A percentile compares a stretch with the other conserved stretches of the same genome.
phyloP scores from a whole-genome alignment of 2,329 filamentous ascomycete species.

The Alternaria metachromatica region DNA sequence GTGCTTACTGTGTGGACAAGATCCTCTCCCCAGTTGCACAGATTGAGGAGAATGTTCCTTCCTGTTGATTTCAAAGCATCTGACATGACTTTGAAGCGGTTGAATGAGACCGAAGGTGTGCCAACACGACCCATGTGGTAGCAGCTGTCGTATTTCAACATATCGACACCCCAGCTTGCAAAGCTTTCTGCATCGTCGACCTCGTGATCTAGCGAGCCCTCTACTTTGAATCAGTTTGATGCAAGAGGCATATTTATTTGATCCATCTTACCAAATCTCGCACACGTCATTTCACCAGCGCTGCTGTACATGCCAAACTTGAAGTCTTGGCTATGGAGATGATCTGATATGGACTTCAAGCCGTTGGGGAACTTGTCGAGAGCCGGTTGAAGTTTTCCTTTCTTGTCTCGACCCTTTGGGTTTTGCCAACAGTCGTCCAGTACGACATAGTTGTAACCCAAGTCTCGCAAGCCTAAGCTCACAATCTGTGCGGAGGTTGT shows the following conservation, averaged over 20 bases:
- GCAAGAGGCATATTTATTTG: no score
- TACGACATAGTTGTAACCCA: conserved; percentile 58
- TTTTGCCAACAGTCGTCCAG: conserved; percentile 66
- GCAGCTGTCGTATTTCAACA: conserved; percentile 49
- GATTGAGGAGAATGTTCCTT: conserved; percentile 32
- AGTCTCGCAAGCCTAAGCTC: conserved; percentile 34
- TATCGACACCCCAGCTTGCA: conserved; percentile 45
- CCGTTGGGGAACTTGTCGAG: conserved; percentile 67
- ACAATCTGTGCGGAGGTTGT: conserved; percentile 32
- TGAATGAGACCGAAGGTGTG: conserved; percentile 33
- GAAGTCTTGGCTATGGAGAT: conserved; percentile 52
- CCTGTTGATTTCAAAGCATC: conserved; percentile 33
- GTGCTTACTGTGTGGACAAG: conserved; percentile 34
- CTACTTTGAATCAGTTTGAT: neutral
- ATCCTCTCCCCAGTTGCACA: conserved; percentile 48
- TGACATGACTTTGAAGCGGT: conserved; percentile 37
- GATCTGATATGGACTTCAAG: conserved; percentile 60
- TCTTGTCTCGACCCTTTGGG: conserved; percentile 55
- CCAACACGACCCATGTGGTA: conserved; percentile 39
- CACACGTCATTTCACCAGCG: conserved; percentile 61
- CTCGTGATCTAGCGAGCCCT: conserved; percentile 36
- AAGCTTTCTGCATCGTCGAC: conserved; percentile 35
- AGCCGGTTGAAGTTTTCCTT: conserved; percentile 46
- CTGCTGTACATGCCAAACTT: conserved; percentile 70
- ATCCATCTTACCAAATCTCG: conserved; percentile 55